Conservation (phyloP, 192 early-diverging fungal species). For the Coemansia asiatica region DNA sequence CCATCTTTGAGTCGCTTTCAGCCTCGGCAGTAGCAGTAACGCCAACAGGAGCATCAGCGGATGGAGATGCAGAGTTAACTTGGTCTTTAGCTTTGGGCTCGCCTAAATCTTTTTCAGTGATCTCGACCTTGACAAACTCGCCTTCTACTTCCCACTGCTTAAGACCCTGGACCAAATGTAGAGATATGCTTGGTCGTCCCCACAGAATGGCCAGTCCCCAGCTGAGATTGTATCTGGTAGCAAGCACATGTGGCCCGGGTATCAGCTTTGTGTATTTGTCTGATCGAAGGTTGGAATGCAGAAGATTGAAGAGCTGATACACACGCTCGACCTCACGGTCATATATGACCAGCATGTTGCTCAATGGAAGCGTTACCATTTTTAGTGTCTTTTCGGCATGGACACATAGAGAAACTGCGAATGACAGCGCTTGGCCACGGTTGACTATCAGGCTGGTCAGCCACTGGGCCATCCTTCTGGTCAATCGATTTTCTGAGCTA, state of each 20-base stretch:
- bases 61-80: too few relatives aligned
- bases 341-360: slow-evolving; percentile 41
- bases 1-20: slow-evolving; percentile 4
- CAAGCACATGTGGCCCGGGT: slow-evolving; percentile 41
- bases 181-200: slow-evolving; percentile 41
- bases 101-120: not conserved
- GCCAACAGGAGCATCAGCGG: not conserved
- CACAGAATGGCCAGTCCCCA: slow-evolving; percentile 48
- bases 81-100: not conserved
- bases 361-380: slow-evolving; percentile 28
- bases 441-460: slow-evolving; percentile 28
- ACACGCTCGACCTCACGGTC: slow-evolving; percentile 52
- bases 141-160: slow-evolving; percentile 46
- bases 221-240: slow-evolving; percentile 26
- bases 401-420: slow-evolving; percentile 31
- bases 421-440: slow-evolving; percentile 25
- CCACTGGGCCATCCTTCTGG: slow-evolving; percentile 41
- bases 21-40: not conserved
- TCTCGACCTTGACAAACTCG: slow-evolving; percentile 15
- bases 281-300: slow-evolving; percentile 40
- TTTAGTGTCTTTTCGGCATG: slow-evolving; percentile 44
- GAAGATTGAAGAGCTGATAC: slow-evolving; percentile 48
- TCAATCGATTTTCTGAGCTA: slow-evolving; percentile 25
- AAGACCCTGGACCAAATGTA: slow-evolving; percentile 23
- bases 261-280: slow-evolving; percentile 38